These are phyloP conservation scores for Podospora conica DNA, from an alignment of 495 filamentous ascomycete genomes.

Conservation along the genomic window DNA sequence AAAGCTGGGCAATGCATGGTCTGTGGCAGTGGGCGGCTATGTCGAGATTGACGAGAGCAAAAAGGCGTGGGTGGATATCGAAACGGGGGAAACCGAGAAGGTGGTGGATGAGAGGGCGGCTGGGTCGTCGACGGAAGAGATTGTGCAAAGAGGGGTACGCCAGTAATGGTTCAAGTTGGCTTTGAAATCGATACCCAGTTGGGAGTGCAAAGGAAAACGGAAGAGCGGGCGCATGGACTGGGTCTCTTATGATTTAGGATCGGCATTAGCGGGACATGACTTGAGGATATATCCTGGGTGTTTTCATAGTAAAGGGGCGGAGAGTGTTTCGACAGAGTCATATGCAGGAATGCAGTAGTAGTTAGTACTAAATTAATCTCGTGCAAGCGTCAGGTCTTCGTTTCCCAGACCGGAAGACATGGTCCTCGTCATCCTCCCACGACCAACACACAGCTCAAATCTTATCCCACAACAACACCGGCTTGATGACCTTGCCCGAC, in stretches of 20 bases:
- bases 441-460: neutral
- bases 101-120: neutral
- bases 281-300: neutral
- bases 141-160: neutral
- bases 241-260: neutral
- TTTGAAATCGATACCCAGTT: neutral
- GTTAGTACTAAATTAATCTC: neutral
- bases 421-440: neutral
- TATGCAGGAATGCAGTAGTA: neutral
- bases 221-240: neutral
- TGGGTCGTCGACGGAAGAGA: neutral
- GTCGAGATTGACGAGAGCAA: slow-evolving; percentile 20
- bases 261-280: neutral
- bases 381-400: no score
- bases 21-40: slow-evolving; percentile 12
- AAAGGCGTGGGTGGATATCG: slow-evolving; percentile 16
- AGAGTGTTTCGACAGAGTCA: neutral
- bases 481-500: slow-evolving; percentile 25
- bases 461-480: slow-evolving; percentile 21
- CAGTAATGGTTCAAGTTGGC: neutral
- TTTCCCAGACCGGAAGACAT: no score
- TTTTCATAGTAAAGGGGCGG: neutral
- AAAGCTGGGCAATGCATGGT: slow-evolving; percentile 1
- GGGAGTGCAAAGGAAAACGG: neutral
- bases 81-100: slow-evolving; percentile 14